Evolutionary conservation across 371 early-diverging fungal species (phyloP).

Genomic region (Basidiobolus heterosporus): DNA sequence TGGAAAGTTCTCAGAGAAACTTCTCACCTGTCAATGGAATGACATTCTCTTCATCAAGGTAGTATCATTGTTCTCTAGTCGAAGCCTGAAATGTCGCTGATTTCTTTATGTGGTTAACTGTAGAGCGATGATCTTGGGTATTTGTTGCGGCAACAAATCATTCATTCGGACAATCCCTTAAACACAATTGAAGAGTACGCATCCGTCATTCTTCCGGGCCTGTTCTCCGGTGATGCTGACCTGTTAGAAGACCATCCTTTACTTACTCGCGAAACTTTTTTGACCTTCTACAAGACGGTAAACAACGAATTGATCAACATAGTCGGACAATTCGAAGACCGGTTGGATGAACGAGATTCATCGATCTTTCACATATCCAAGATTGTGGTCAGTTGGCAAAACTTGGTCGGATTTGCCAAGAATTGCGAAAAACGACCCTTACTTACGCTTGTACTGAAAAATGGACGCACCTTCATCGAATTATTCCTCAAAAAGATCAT

Average conservation of each 20-base stretch:
- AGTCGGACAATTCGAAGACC: constrained; percentile 16
- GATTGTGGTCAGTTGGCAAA: constrained; percentile 30
- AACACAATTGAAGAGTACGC: constrained; percentile 24
- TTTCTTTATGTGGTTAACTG: constrained; percentile 6
- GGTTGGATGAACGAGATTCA: constrained; percentile 14
- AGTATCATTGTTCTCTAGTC: no score
- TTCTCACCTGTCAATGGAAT: constrained; percentile 16
- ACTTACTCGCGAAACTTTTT: constrained; percentile 21
- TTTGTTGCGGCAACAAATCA: constrained; percentile 25
- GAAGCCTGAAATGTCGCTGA: no score
- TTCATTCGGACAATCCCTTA: constrained; percentile 18
- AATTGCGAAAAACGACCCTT: constrained; percentile 18
- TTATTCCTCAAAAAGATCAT: constrained; percentile 40
- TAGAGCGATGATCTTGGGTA: constrained; percentile 12
- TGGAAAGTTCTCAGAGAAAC: constrained; percentile 1
- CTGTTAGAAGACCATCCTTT: constrained; percentile 24
- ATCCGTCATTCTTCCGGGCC: constrained; percentile 19
- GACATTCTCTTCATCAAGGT: constrained; percentile 1
- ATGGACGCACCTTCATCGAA: constrained; percentile 25
- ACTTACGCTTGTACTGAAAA: no score
- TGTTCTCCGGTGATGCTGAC: constrained; percentile 18
- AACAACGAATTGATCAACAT: constrained; percentile 26
- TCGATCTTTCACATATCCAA: constrained; percentile 18
- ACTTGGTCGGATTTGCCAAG: constrained; percentile 32
- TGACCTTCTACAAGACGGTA: constrained; percentile 36